These are phyloP conservation scores for Singerocomus inundabilis DNA, from an alignment of 1,284 basidiomycete genomes.

Conservation along the genomic window DNA sequence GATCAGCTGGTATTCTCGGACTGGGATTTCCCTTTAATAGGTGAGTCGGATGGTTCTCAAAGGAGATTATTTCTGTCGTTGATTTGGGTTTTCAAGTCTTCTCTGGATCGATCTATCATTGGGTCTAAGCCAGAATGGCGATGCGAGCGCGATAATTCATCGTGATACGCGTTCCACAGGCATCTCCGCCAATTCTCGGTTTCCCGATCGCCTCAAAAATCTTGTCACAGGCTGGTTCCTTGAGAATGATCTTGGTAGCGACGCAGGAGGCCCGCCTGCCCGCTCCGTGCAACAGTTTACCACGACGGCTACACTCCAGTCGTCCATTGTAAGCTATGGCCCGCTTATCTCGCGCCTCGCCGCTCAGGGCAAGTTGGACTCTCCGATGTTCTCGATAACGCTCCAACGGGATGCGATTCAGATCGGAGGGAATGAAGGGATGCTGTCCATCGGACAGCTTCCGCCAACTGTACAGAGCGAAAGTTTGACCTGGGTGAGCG, in stretches of 20 bases:
- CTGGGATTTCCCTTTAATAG: slow-evolving; percentile 59
- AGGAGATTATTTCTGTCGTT: neutral
- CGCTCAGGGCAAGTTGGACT: slow-evolving; percentile 29
- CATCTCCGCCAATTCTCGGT: neutral
- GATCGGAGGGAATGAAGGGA: slow-evolving; percentile 50
- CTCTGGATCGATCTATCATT: slow-evolving; percentile 35
- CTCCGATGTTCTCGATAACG: slow-evolving; percentile 43
- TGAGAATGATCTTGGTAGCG: slow-evolving; percentile 4
- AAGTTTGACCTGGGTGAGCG: slow-evolving; percentile 50
- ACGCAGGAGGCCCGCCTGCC: slow-evolving; percentile 1
- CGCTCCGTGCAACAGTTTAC: slow-evolving; percentile 8
- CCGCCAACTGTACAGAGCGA: slow-evolving; percentile 41
- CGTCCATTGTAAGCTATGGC: slow-evolving; percentile 27
- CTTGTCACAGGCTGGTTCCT: slow-evolving; percentile 20
- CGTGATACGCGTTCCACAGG: slow-evolving; percentile 1
- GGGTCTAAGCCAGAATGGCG: slow-evolving; percentile 15
- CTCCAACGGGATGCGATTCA: slow-evolving; percentile 52
- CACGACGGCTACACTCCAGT: slow-evolving; percentile 19
- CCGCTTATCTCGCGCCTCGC: slow-evolving; percentile 44
- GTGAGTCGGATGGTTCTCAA: slow-evolving; percentile 26
- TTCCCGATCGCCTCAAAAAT: slow-evolving; percentile 12
- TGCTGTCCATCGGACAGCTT: slow-evolving; percentile 51
- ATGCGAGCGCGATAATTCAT: neutral
- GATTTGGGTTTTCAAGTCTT: slow-evolving; percentile 21
- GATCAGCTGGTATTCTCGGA: slow-evolving; percentile 52